Percentiles rank a stretch among this genome's conserved stretches.
phyloP scores from a whole-genome alignment of 306 rosid genomes.

The Oemleria cerasiformis region DNA sequence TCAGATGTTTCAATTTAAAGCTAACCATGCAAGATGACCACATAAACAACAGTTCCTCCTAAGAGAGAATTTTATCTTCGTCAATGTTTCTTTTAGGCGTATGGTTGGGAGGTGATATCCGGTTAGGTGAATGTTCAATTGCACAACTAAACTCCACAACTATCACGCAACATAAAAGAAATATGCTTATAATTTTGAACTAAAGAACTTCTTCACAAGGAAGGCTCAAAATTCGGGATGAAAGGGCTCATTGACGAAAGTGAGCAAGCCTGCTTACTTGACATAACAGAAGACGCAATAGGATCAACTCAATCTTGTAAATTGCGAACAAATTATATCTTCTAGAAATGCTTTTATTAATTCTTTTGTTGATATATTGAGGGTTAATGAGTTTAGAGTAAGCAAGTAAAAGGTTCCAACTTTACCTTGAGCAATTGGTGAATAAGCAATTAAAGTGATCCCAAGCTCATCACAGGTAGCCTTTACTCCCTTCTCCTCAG shows the following conservation, averaged over 20 bases:
- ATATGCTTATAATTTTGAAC: constrained; percentile 1
- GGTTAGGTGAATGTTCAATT: neutral
- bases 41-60: too few relatives aligned
- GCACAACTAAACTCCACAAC: neutral
- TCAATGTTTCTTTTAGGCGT: neutral
- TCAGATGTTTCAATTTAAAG: neutral
- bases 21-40: neutral
- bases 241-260: neutral
- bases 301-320: neutral
- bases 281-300: neutral
- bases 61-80: neutral
- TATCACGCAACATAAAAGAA: neutral
- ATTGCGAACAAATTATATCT: neutral
- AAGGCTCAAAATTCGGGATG: neutral
- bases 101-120: neutral
- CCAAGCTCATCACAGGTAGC: constrained; percentile 90
- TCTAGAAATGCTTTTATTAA: neutral
- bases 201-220: neutral
- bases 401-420: neutral
- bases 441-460: constrained; percentile 81
- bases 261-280: constrained; percentile 1
- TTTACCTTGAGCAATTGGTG: constrained; percentile 93
- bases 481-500: constrained; percentile 87
- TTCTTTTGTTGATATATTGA: neutral
- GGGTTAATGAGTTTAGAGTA: neutral